Evolutionary conservation across 2,329 filamentous ascomycete species (phyloP).

Genomic region (Apiospora malaysiana): DNA sequence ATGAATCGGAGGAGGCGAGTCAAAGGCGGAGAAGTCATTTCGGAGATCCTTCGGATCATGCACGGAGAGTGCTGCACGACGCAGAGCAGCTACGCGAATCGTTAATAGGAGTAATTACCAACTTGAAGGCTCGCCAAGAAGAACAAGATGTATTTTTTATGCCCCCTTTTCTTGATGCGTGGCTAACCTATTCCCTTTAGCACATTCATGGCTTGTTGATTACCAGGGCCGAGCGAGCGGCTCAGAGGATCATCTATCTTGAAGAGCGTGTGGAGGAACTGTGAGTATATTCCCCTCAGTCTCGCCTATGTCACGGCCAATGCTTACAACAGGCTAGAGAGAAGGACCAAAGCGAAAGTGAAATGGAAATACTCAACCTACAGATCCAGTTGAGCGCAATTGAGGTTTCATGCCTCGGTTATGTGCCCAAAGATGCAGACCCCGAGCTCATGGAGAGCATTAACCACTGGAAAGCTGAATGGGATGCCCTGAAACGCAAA

Average conservation of each 20-base stretch:
- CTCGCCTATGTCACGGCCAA: slow-evolving; percentile 18
- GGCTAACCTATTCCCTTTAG: slow-evolving; percentile 41
- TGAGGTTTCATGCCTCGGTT: slow-evolving; percentile 60
- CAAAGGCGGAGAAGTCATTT: slow-evolving; percentile 3
- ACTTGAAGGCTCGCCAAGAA: slow-evolving; percentile 61
- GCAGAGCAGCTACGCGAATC: slow-evolving; percentile 56
- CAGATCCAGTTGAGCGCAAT: slow-evolving; percentile 68
- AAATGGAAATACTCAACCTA: slow-evolving; percentile 65
- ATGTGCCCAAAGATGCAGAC: slow-evolving; percentile 56
- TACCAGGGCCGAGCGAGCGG: slow-evolving; percentile 61
- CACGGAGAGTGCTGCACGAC: slow-evolving; percentile 43
- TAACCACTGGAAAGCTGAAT: slow-evolving; percentile 66
- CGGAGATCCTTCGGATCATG: slow-evolving; percentile 31
- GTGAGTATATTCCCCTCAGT: slow-evolving; percentile 44
- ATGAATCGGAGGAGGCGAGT: background rate
- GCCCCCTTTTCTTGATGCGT: background rate
- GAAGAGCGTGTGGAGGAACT: slow-evolving; percentile 64
- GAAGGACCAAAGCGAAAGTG: slow-evolving; percentile 60
- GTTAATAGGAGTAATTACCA: slow-evolving; percentile 55
- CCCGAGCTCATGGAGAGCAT: slow-evolving; percentile 65
- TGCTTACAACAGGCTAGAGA: slow-evolving; percentile 48
- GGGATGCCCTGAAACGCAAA: slow-evolving; percentile 56
- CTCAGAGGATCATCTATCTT: slow-evolving; percentile 63
- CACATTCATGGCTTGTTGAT: slow-evolving; percentile 68
- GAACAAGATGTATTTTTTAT: slow-evolving; percentile 59